Conservation (phyloP, 2,329 filamentous ascomycete species). For the Camillea tinctor region DNA sequence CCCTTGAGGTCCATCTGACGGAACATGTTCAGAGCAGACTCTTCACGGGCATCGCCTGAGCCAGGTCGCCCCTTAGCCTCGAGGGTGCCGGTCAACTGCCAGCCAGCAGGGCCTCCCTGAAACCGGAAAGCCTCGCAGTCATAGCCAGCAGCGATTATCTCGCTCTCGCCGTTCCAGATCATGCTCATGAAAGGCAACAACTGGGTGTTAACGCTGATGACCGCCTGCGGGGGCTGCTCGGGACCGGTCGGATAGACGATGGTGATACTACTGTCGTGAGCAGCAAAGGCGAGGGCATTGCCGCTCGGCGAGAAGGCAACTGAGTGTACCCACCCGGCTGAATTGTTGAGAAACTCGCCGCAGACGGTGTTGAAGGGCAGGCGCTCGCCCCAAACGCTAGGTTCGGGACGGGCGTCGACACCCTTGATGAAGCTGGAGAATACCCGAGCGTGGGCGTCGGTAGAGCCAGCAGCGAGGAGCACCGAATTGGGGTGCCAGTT, state of each 20-base stretch:
- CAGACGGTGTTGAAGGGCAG: conserved; percentile 98
- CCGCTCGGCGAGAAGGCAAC: conserved; percentile 92
- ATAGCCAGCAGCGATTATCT: conserved; percentile 94
- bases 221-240: conserved; percentile 86
- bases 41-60: conserved; percentile 67
- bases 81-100: conserved; percentile 79
- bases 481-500: conserved; percentile 98
- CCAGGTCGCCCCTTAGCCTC: conserved; percentile 69
- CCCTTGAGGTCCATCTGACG: conserved; percentile 98
- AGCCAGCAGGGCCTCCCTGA: conserved; percentile 73
- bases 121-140: conserved; percentile 89
- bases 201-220: conserved; percentile 86
- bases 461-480: conserved; percentile 90
- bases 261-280: conserved; percentile 95
- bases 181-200: conserved; percentile 89
- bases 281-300: conserved; percentile 88
- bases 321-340: conserved; percentile 93
- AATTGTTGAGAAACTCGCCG: conserved; percentile 93
- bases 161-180: conserved; percentile 86
- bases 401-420: conserved; percentile 80
- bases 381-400: conserved; percentile 89
- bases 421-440: conserved; percentile 97
- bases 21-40: conserved; percentile 97
- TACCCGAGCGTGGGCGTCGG: conserved; percentile 92
- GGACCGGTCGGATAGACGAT: conserved; percentile 91